Evolutionary conservation across 306 rosid genomes (phyloP).

Genomic region (Acacia confusa): DNA sequence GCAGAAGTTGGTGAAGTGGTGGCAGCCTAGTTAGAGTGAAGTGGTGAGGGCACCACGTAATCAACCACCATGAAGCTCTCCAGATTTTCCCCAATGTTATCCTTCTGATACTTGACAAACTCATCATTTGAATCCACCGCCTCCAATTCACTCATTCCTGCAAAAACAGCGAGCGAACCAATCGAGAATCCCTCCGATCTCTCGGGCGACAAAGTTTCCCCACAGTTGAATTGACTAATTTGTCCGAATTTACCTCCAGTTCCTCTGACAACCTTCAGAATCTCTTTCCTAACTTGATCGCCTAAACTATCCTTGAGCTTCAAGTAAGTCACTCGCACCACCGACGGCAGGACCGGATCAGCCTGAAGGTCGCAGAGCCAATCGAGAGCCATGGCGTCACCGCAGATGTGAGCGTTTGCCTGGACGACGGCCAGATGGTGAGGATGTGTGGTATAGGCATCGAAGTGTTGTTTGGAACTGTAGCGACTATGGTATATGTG

Average conservation of each 20-base stretch:
- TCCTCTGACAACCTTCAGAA: constrained; percentile 49
- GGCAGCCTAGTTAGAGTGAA: background rate
- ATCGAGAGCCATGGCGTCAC: constrained; percentile 68
- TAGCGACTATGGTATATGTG: constrained; percentile 70
- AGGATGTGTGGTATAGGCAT: constrained; percentile 49
- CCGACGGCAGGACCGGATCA: constrained; percentile 21
- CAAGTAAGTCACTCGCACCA: constrained; percentile 44
- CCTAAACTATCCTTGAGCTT: constrained; percentile 60
- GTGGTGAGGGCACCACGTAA: constrained; percentile 40
- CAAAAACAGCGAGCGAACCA: constrained; percentile 54
- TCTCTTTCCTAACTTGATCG: constrained; percentile 39
- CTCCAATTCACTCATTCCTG: constrained; percentile 42
- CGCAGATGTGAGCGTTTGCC: constrained; percentile 38
- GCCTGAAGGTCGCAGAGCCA: constrained; percentile 41
- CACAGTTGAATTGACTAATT: constrained; percentile 44
- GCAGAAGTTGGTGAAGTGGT: background rate
- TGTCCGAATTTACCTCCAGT: constrained; percentile 39
- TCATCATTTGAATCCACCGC: constrained; percentile 47
- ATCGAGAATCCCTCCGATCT: constrained; percentile 73
- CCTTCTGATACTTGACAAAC: constrained; percentile 41
- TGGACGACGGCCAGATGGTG: constrained; percentile 54
- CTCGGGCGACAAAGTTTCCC: constrained; percentile 65
- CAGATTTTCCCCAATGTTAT: constrained; percentile 53
- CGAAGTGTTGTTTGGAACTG: constrained; percentile 52
- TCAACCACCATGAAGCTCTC: constrained; percentile 52